phyloP scores from a whole-genome alignment of 768 basidiomycete genomes.

The Lactarius trivialis region DNA sequence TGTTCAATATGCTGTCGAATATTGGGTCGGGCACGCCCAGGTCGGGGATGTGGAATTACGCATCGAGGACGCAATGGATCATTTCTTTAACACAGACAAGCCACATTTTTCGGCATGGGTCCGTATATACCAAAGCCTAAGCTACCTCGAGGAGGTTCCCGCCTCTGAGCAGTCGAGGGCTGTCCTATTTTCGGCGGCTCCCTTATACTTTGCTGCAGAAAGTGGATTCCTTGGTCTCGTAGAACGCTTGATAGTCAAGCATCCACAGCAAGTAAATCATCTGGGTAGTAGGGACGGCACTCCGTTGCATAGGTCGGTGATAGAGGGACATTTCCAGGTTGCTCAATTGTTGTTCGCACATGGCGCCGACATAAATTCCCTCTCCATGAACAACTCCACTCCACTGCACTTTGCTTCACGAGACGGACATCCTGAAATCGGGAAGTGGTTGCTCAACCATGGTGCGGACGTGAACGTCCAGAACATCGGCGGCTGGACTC shows the following conservation, averaged over 20 bases:
- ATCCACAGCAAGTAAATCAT: neutral
- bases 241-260: neutral
- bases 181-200: neutral
- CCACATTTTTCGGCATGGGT: neutral
- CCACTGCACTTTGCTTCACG: too few relatives aligned
- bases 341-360: too few relatives aligned
- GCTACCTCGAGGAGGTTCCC: accelerated
- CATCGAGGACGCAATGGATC: neutral
- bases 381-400: too few relatives aligned
- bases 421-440: too few relatives aligned
- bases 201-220: neutral
- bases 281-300: neutral
- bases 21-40: neutral
- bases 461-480: too few relatives aligned
- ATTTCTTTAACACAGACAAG: neutral
- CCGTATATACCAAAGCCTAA: neutral
- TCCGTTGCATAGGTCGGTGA: too few relatives aligned
- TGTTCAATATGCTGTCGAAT: neutral
- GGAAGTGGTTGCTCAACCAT: too few relatives aligned
- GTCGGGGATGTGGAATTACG: neutral
- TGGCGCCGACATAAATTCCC: too few relatives aligned
- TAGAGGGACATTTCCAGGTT: too few relatives aligned
- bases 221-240: neutral
- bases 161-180: too few relatives aligned
- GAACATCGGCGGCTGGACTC: too few relatives aligned